A percentile compares a stretch with the other conserved stretches of the same genome.
Evolutionary conservation across 2,329 filamentous ascomycete genomes (phyloP).

Genomic region (Ceratocystis destructans): DNA sequence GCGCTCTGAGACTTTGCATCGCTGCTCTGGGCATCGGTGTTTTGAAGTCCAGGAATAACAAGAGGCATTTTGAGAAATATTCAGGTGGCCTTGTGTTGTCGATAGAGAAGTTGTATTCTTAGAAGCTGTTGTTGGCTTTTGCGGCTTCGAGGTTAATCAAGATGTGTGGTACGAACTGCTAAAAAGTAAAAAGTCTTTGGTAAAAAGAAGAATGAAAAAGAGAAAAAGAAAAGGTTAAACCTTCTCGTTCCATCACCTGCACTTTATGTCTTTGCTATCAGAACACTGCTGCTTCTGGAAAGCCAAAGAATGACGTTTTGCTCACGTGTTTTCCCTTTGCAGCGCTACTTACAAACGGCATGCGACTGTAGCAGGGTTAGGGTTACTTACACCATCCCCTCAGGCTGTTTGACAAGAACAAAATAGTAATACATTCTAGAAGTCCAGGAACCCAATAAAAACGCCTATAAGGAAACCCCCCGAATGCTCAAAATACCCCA

Average conservation of each 20-base stretch:
- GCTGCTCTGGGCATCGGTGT: constrained; percentile 25
- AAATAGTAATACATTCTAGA: neutral
- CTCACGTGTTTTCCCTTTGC: constrained; percentile 2
- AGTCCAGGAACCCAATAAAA: neutral
- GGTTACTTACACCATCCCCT: neutral
- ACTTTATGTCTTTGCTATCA: constrained; percentile 1
- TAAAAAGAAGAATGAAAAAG: constrained; percentile 4
- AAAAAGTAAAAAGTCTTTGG: neutral
- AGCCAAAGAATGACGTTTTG: constrained; percentile 5
- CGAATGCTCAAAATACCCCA: neutral
- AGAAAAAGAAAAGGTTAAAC: neutral
- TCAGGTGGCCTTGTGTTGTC: neutral
- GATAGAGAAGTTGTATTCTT: neutral
- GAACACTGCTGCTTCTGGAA: constrained; percentile 6
- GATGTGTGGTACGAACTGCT: neutral
- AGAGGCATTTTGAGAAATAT: constrained; percentile 43
- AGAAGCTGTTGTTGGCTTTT: too few species aligned
- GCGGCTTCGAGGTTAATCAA: neutral
- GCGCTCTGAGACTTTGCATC: constrained; percentile 34
- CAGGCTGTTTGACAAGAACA: neutral
- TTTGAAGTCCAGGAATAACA: constrained; percentile 45
- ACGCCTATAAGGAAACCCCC: neutral
- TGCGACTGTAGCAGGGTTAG: neutral
- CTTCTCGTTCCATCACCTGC: neutral
- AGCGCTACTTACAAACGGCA: neutral